Base-by-base conservation (phyloP, 2,329 filamentous ascomycete species). In the Stagonosporopsis vannaccii region DNA sequence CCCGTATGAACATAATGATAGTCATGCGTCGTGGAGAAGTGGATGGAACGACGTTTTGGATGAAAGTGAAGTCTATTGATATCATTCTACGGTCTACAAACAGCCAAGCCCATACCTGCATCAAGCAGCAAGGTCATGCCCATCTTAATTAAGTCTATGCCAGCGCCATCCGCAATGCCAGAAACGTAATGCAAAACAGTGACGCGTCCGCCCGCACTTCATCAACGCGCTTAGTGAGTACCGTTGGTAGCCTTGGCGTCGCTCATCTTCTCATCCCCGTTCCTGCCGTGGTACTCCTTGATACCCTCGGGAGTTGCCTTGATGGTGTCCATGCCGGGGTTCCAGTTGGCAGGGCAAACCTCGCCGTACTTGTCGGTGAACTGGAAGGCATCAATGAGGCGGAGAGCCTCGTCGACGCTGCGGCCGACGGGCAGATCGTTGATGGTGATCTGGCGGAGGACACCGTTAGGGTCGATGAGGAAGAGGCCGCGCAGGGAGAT, bases 371-470 rank as follows among this genome's bases (percentile, higher is more conserved):
- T 77, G 64, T 77, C 76, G 35, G 73, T 76, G 67, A 77, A 77
- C 59, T 80, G 76, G 66, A 83, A 79, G 23, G 81, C 81, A 58
- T 84, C 81, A 50, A 84, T 74, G 30, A 83, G 72, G 35, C 86
- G 84, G 65, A 87, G 79, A 2, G 84, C 83, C 77, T 89, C 86
- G 70, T 87, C 84, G 51, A 88, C 86, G 63, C 83, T 82, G 63
- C 86, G 84, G 58, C 86, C 86, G 61, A 88, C 85, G 58, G 85
- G 84, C 28, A 87, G 80, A 67, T 88, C 85, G 76, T 88, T 88
- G 78, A 88, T 79, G 59, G 85, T 87, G 73, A 88, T 86, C 80
- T 86, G 84, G 60, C 85, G 77, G 23, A 88, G 78, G 25, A 81
- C 74, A 51, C 85, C 86, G 73, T 84, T 83, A 57, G 85, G 85